Evolutionary conservation across 2,329 filamentous ascomycete genomes (phyloP).

Genomic region (Aspergillus fructus): DNA sequence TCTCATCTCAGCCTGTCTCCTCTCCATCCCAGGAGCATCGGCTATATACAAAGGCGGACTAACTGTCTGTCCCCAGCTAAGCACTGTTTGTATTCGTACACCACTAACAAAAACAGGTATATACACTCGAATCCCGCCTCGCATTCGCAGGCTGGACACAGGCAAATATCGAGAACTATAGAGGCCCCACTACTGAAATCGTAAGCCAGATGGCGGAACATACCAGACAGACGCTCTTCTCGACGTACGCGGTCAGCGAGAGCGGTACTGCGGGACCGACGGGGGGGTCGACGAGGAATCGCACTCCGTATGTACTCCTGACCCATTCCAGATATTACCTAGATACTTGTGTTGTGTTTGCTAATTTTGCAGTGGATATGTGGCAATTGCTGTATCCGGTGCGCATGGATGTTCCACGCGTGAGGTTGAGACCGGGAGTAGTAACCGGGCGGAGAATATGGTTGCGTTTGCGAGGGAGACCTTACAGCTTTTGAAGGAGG

Average conservation of each 20-base stretch:
- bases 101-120: slow-evolving; percentile 39
- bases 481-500: slow-evolving; percentile 57
- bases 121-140: slow-evolving; percentile 59
- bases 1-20: slow-evolving; percentile 59
- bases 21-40: slow-evolving; percentile 59
- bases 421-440: slow-evolving; percentile 57
- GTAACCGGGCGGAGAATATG: slow-evolving; percentile 62
- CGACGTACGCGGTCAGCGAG: slow-evolving; percentile 60
- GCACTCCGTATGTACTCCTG: slow-evolving; percentile 50
- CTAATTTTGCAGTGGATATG: slow-evolving; percentile 52
- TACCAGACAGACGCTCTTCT: slow-evolving; percentile 54
- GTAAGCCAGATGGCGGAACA: slow-evolving; percentile 58
- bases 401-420: slow-evolving; percentile 52
- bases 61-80: slow-evolving; percentile 38
- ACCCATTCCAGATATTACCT: background rate
- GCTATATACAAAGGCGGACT: slow-evolving; percentile 62
- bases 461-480: slow-evolving; percentile 60
- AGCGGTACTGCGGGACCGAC: slow-evolving; percentile 66
- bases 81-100: background rate
- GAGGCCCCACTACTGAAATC: slow-evolving; percentile 59
- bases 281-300: slow-evolving; percentile 55
- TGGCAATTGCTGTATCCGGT: slow-evolving; percentile 60
- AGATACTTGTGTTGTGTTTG: background rate
- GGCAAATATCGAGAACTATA: slow-evolving; percentile 52
- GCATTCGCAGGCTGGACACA: slow-evolving; percentile 63